Percentiles rank a stretch among this genome's conserved stretches.
phyloP scores from a whole-genome alignment of 345 rosid species.

The Salix koriyanagi region DNA sequence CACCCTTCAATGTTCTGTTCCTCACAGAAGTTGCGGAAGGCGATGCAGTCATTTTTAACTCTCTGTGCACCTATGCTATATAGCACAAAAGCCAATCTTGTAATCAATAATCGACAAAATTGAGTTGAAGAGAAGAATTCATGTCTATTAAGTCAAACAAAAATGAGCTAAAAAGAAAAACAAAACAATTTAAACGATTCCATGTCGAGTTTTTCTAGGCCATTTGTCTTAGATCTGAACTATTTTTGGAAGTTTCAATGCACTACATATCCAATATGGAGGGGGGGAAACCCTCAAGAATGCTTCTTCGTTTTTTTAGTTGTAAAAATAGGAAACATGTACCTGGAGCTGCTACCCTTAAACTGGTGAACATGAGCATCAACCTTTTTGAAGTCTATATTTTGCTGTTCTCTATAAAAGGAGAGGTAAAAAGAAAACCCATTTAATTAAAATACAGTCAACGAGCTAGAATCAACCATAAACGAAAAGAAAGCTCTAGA shows the following conservation, averaged over 20 bases:
- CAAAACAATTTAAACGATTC: background rate
- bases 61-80: slow-evolving; percentile 92
- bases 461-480: background rate
- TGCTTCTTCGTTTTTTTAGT: background rate
- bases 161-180: background rate
- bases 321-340: background rate
- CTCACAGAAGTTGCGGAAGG: slow-evolving; percentile 76
- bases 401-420: slow-evolving; percentile 57
- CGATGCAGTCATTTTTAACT: slow-evolving; percentile 74
- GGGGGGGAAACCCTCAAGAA: background rate
- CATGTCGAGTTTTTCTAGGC: background rate
- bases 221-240: slow-evolving; percentile 13
- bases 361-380: slow-evolving; percentile 92
- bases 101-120: background rate
- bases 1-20: slow-evolving; percentile 73
- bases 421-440: background rate
- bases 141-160: background rate
- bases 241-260: background rate
- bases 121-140: background rate
- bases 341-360: slow-evolving; percentile 99
- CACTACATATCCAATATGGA: background rate
- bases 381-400: slow-evolving; percentile 74
- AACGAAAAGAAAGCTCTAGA: background rate
- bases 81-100: slow-evolving; percentile 15
- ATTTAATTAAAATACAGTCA: background rate